A percentile compares a stretch with the other conserved stretches of the same genome.
Conservation (phyloP, 2,329 filamentous ascomycete species). For the Colletotrichum sublineola region DNA sequence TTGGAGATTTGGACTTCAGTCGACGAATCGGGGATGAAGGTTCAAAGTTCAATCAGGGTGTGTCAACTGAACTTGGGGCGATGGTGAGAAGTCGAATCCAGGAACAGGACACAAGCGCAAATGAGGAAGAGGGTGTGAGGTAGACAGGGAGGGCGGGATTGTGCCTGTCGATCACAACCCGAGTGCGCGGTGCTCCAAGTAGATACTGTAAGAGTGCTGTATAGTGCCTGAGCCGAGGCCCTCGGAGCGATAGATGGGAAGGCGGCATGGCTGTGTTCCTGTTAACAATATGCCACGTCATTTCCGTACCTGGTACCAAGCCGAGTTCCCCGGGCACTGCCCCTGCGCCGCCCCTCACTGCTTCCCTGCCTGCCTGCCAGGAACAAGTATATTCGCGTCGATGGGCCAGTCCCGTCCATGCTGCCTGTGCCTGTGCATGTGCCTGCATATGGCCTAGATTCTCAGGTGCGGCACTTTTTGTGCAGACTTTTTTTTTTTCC, state of each 20-base stretch:
- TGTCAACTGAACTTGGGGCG: conserved; percentile 1
- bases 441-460: conserved; percentile 25
- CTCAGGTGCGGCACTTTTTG: conserved; percentile 5
- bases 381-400: conserved; percentile 35
- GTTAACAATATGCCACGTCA: conserved; percentile 1
- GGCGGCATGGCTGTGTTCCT: accelerated
- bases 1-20: conserved; percentile 7
- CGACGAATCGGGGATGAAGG: conserved; percentile 35
- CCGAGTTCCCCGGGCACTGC: conserved; percentile 18
- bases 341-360: not conserved
- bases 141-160: conserved; percentile 1
- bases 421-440: conserved; percentile 21
- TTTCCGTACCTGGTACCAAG: not conserved
- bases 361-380: conserved; percentile 4
- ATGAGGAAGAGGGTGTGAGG: conserved; percentile 33
- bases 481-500: conserved; percentile 14
- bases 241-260: not conserved
- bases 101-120: conserved; percentile 7
- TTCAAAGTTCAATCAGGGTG: conserved; percentile 11
- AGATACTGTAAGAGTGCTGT: conserved; percentile 21
- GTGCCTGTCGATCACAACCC: conserved; percentile 39
- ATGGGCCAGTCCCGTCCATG: conserved; percentile 9
- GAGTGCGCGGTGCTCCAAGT: conserved; percentile 22
- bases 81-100: conserved; percentile 24
- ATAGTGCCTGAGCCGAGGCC: not conserved